Evolutionary conservation across 2,329 filamentous ascomycete species (phyloP).

Genomic region (Ophiostoma perfectum): DNA sequence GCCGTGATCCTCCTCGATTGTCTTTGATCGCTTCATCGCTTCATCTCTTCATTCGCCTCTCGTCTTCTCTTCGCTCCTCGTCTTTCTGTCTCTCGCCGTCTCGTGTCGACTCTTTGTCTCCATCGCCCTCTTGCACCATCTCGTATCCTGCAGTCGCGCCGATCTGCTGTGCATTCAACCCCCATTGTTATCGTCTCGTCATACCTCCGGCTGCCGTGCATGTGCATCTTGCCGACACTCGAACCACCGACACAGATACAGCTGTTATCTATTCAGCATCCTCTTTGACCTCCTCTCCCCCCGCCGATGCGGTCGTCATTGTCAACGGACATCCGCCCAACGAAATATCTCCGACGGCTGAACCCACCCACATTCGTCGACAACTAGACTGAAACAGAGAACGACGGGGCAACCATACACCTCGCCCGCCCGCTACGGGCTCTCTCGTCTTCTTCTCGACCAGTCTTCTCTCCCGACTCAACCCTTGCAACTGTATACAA

Average conservation of each 20-base stretch:
- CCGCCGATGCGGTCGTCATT: constrained; percentile 9
- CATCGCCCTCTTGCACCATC: no score
- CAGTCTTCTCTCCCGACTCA: neutral
- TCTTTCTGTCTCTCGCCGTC: neutral
- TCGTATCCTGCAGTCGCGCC: no score
- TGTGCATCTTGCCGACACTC: constrained; percentile 17
- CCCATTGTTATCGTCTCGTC: constrained; percentile 13
- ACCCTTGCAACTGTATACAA: neutral
- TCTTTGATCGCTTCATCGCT: neutral
- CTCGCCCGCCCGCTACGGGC: constrained; percentile 8
- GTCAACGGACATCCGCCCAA: constrained; percentile 4
- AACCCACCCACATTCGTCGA: neutral
- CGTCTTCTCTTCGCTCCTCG: neutral
- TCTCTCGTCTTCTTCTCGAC: neutral
- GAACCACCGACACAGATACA: neutral
- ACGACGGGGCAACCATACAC: neutral
- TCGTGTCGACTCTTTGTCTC: no score
- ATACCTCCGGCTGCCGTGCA: constrained; percentile 13
- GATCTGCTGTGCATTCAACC: neutral
- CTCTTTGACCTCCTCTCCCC: neutral
- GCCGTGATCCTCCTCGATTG: constrained; percentile 10
- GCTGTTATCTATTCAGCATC: neutral
- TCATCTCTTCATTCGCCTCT: neutral
- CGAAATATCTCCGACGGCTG: neutral
- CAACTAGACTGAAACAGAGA: neutral